Evolutionary conservation across 768 basidiomycete genomes (phyloP), one percentile per base, ranked within the genome.

Genomic region (Tephrocybe sp.): DNA sequence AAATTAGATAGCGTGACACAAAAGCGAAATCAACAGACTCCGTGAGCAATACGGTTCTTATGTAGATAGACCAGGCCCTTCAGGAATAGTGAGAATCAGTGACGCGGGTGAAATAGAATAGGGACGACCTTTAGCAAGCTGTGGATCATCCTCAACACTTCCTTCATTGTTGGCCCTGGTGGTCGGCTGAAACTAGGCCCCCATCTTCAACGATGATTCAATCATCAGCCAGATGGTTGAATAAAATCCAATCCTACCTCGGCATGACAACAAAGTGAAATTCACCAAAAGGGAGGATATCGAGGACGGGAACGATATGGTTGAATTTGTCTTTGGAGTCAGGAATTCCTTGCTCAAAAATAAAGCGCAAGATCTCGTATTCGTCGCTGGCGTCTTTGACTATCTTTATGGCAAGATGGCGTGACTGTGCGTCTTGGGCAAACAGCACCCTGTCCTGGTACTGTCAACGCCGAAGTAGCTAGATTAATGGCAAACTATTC

Each of bases 381-480:
- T 69, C 66, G 13, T 65, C 58, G 9, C 59, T 52, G 5, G 46
- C 43, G 15, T 56, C 49, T 44, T 39, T 53, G 1, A 65, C 58
- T 19, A 59, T 45, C 36, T 69, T 66, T 26, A 69, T 58, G 3
- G 59, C 62, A 12, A 67, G 58, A 47, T 63, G 64, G 2, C 50
- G 53, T 16, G 40, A 16, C n/a, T 54, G 34, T 7, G 38, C 22
- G 44, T 64, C 58, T 44, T 66, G 61, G 8, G 64, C 64, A 41
- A 57, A 64, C 12, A 50, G 25, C 0, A 50, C 42, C 5, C 21
- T 27, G 7, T 26, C 41, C 49, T 50, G 41, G 37, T 19, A 16
- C 28, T 27, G 8, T 16, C 25, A 28, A n/a, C 26, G 18, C 6
- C 15, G 11, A n/a, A 5, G 12, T 28, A 27, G 22, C 6, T 7